Conservation (phyloP, 2,329 filamentous ascomycete species). For the Penicillium sp. region DNA sequence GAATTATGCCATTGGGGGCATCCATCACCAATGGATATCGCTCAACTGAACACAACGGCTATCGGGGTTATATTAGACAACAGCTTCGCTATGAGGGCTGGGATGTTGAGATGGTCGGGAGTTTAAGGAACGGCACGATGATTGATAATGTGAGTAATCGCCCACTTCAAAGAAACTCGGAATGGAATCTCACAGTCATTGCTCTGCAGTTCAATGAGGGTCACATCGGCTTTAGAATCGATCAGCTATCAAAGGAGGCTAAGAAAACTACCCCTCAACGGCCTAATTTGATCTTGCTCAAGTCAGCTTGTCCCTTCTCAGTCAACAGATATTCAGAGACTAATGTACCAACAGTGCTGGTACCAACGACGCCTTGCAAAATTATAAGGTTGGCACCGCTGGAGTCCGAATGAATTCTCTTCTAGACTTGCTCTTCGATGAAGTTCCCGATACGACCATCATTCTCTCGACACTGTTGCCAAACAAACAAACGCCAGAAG, state of each 20-base stretch:
- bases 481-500: constrained; percentile 8
- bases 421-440: constrained; percentile 23
- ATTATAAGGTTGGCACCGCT: constrained; percentile 18
- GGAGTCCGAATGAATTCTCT: constrained; percentile 27
- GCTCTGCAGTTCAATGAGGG: constrained; percentile 25
- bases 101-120: constrained; percentile 32
- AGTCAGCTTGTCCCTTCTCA: constrained; percentile 14
- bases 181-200: background rate
- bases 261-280: constrained; percentile 10
- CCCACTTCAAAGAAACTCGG: background rate
- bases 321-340: background rate
- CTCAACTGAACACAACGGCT: constrained; percentile 39
- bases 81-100: constrained; percentile 30
- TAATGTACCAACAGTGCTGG: constrained; percentile 27
- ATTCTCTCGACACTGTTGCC: constrained; percentile 37
- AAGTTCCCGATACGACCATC: constrained; percentile 28
- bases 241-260: constrained; percentile 15
- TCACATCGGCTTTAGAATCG: constrained; percentile 23
- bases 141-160: constrained; percentile 21
- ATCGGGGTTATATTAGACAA: constrained; percentile 39
- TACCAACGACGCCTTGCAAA: constrained; percentile 34
- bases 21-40: constrained; percentile 40
- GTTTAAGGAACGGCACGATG: constrained; percentile 25
- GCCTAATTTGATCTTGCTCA: constrained; percentile 31
- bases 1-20: constrained; percentile 34